Conservation (phyloP, 2,329 filamentous ascomycete species). For the Amylocarpus encephaloides region DNA sequence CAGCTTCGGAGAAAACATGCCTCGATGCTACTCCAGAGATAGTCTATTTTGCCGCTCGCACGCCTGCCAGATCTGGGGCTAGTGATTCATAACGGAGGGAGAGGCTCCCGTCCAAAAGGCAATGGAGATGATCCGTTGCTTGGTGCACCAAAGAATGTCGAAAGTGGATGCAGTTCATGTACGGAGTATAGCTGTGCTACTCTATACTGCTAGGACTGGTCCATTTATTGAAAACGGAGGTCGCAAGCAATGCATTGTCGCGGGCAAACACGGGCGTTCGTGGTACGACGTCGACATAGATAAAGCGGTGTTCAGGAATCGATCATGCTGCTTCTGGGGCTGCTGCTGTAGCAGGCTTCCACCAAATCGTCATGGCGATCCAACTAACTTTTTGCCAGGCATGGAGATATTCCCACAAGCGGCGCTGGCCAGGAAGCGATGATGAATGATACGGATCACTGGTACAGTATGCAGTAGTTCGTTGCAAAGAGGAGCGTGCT, state of each 20-base stretch:
- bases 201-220: background rate
- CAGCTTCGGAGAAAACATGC: constrained; percentile 1
- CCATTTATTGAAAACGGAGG: background rate
- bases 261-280: background rate
- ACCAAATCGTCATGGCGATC: background rate
- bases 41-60: constrained; percentile 8
- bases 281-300: constrained; percentile 5
- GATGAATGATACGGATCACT: background rate
- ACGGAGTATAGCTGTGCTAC: background rate
- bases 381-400: background rate
- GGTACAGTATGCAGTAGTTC: background rate
- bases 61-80: constrained; percentile 3
- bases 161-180: background rate
- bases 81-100: constrained; percentile 1
- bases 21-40: background rate
- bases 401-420: background rate
- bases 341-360: background rate
- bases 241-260: background rate
- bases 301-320: constrained; percentile 4
- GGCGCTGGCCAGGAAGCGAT: no score
- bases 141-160: background rate
- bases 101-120: constrained; percentile 1
- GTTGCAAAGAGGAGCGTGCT: background rate
- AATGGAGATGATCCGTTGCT: background rate
- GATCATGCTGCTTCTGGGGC: background rate